These are phyloP conservation scores for Cerrena zonata DNA, from an alignment of 1,284 basidiomycete genomes.

Conservation along the genomic window DNA sequence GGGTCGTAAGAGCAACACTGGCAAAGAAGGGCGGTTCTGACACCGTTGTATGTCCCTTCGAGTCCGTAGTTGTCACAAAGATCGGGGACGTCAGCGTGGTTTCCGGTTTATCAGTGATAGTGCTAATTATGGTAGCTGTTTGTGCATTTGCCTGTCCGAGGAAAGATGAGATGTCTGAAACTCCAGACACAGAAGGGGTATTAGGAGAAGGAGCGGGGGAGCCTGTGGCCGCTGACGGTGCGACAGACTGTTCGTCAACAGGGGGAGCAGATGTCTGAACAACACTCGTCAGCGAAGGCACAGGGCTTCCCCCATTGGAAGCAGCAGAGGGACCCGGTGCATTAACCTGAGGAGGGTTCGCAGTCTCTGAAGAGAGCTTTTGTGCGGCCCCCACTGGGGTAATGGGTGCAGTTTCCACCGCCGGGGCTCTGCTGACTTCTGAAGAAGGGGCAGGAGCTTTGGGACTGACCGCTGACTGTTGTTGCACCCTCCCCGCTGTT, in stretches of 20 bases:
- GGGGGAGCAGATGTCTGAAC: conserved; percentile 2
- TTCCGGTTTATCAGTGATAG: conserved; percentile 38
- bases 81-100: conserved; percentile 40
- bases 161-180: conserved; percentile 1
- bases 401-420: not conserved
- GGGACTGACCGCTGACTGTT: conserved; percentile 1
- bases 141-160: conserved; percentile 17
- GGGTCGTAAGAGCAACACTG: conserved; percentile 39
- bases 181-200: conserved; percentile 5
- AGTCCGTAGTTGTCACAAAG: conserved; percentile 35
- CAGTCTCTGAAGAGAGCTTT: conserved; percentile 10
- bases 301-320: not conserved
- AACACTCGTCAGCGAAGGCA: not conserved
- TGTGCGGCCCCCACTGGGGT: not conserved
- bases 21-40: conserved; percentile 43
- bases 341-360: conserved; percentile 9
- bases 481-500: not conserved
- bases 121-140: conserved; percentile 28
- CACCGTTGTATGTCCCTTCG: conserved; percentile 31
- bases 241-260: not conserved
- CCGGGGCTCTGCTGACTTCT: not conserved
- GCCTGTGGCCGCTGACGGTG: not conserved
- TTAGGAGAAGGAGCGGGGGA: conserved; percentile 7
- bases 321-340: conserved; percentile 5
- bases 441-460: not conserved